Evolutionary conservation across 306 rosid genomes (phyloP), one percentile per base, ranked within the genome.

Genomic region (Gynostemma pentaphyllum): DNA sequence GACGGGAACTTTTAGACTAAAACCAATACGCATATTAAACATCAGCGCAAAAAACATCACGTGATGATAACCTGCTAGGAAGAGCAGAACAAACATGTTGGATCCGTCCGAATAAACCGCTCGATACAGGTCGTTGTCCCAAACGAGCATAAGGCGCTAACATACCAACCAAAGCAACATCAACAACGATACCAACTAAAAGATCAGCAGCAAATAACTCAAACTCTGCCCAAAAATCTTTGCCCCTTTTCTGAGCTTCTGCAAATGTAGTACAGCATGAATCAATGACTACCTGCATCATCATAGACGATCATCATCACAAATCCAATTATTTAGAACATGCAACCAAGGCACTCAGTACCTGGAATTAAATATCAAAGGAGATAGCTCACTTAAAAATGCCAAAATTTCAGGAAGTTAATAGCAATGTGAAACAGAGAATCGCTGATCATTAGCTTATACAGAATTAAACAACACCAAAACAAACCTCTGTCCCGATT

Each of bases 201-300:
- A 87, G 81, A 80, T 90, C 97, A 16, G 97, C 96, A 57, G 91
- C 87, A 13, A 85, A 87, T 83, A 90, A 70, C 89, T 90, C 96
- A 66, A 87, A 87, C 48, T 87, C 97, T 24, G 85, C 81, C 97
- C 95, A 90, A 52, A 90, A 90, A 76, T 87, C 78, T 77, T 87
- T 85, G 55, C 96, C 96, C 57, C 97, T 83, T 75, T 87, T 85
- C 86, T 83, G 90, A 64, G 83, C 80, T 76, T 90, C 97, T 0
- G 97, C 97, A 78, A 87, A 90, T 1, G 97, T 90, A 45, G 96
- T 95, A 80, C 97, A 90, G 76, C 96, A 90, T 62, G 96, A 81
- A 66, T 90, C 97, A 80, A 90, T 90, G 23, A 79, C 82, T 73
- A 90, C 62, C 97, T 90, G 81, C 85, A 78, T 60, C n/a, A 44